These are phyloP conservation scores for Avena atlantica DNA, from an alignment of 176 grass and related monocot genomes.

Conservation along the genomic window DNA sequence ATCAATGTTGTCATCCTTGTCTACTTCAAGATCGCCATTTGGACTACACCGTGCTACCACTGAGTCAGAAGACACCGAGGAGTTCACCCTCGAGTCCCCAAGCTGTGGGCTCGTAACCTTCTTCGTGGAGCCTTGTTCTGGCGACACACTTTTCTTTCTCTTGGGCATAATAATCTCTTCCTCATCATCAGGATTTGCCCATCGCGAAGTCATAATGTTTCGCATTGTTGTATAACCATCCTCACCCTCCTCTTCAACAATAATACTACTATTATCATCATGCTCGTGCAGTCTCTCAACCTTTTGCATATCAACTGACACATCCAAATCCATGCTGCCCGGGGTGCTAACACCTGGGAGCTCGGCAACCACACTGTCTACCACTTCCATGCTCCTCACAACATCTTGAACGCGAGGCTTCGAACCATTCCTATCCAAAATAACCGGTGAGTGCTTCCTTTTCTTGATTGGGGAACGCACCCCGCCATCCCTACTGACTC, in stretches of 20 bases:
- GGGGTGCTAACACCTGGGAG: not conserved
- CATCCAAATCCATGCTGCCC: slow-evolving; percentile 29
- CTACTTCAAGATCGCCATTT: slow-evolving; percentile 36
- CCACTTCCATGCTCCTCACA: slow-evolving; percentile 15
- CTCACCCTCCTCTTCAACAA: slow-evolving; percentile 62
- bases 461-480: slow-evolving; percentile 50
- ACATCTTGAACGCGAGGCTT: slow-evolving; percentile 30
- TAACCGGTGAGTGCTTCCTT: slow-evolving; percentile 70
- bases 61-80: slow-evolving; percentile 57
- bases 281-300: slow-evolving; percentile 1
- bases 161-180: slow-evolving; percentile 38
- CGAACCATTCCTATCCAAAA: slow-evolving; percentile 49
- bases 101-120: slow-evolving; percentile 55
- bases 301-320: slow-evolving; percentile 44
- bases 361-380: not conserved
- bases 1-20: slow-evolving; percentile 44
- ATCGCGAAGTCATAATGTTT: slow-evolving; percentile 83
- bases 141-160: slow-evolving; percentile 55
- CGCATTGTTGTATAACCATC: slow-evolving; percentile 44
- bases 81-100: slow-evolving; percentile 48
- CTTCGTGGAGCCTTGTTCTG: slow-evolving; percentile 39
- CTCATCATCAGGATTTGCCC: slow-evolving; percentile 62
- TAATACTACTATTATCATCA: not conserved
- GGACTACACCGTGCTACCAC: slow-evolving; percentile 44
- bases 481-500: slow-evolving; percentile 25